Conservation (phyloP, 2,329 filamentous ascomycete species). For the Ceratocystis destructans region DNA sequence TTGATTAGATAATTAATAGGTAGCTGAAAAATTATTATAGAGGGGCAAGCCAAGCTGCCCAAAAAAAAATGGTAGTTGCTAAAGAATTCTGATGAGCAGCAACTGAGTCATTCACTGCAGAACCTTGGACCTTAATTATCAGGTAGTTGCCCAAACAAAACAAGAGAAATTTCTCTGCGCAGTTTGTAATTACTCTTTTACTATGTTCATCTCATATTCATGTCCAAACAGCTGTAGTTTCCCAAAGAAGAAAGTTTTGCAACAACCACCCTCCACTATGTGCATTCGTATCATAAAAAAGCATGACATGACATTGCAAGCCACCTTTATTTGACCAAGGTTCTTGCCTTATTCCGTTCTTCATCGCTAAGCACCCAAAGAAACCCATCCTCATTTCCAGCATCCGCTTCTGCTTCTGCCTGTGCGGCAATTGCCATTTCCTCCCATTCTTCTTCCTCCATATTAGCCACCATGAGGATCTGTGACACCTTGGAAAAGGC, state of each 20-base stretch:
- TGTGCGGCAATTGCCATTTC: slow-evolving; percentile 39
- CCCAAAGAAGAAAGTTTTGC: not conserved
- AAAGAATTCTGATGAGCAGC: not conserved
- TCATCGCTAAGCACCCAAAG: slow-evolving; percentile 58
- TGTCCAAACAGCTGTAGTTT: not conserved
- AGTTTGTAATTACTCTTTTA: not conserved
- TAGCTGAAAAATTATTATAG: slow-evolving; percentile 10
- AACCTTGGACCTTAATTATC: not conserved
- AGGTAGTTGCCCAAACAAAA: not conserved
- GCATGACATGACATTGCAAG: not conserved
- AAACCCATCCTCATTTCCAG: slow-evolving; percentile 45
- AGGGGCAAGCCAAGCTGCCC: slow-evolving; percentile 10
- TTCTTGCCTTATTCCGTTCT: slow-evolving; percentile 59
- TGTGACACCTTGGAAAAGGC: slow-evolving; percentile 63
- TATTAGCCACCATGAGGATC: slow-evolving; percentile 74
- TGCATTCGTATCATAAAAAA: not conserved
- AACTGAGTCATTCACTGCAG: not conserved
- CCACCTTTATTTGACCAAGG: slow-evolving; percentile 38
- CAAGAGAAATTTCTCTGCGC: not conserved
- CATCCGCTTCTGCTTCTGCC: not conserved
- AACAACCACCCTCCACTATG: not conserved
- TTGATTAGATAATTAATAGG: slow-evolving; percentile 7
- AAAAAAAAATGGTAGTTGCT: not conserved
- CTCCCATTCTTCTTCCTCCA: slow-evolving; percentile 94
- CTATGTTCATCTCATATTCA: not conserved